phyloP scores from a whole-genome alignment of 2,329 filamentous ascomycete genomes.

The Bipolaris oryzae region DNA sequence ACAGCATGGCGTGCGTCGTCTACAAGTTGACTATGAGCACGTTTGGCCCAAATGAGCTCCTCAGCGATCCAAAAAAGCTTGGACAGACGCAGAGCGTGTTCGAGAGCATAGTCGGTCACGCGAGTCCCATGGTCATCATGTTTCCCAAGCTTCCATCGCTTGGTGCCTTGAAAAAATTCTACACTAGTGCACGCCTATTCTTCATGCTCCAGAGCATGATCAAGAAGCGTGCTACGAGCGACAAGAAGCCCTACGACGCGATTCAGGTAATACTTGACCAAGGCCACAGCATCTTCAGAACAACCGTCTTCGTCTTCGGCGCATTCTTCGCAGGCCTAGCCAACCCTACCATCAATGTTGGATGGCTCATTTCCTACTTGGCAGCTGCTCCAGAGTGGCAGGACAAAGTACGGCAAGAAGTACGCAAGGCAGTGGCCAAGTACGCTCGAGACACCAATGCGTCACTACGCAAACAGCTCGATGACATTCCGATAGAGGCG shows the following conservation, averaged over 20 bases:
- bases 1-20: conserved; percentile 59
- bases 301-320: conserved; percentile 59
- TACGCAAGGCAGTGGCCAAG: conserved; percentile 53
- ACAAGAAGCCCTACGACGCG: conserved; percentile 55
- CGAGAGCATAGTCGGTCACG: conserved; percentile 54
- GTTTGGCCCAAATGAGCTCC: conserved; percentile 61
- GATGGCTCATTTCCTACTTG: conserved; percentile 50
- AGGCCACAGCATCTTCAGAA: conserved; percentile 53
- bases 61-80: conserved; percentile 53
- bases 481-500: conserved; percentile 56
- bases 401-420: conserved; percentile 53
- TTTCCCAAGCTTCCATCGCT: conserved; percentile 60
- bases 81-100: conserved; percentile 54
- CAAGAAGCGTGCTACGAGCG: conserved; percentile 52
- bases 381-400: conserved; percentile 53
- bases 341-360: conserved; percentile 63
- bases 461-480: conserved; percentile 49
- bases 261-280: conserved; percentile 61
- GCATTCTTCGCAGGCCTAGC: conserved; percentile 63
- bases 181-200: conserved; percentile 56
- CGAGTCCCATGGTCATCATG: conserved; percentile 56
- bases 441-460: conserved; percentile 49
- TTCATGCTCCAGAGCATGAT: conserved; percentile 57
- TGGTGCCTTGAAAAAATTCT: conserved; percentile 52
- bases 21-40: conserved; percentile 65